A percentile compares a stretch with the other conserved stretches of the same genome.
phyloP scores from a whole-genome alignment of 1,139 yeast genomes.

The Hansenula sp. region DNA sequence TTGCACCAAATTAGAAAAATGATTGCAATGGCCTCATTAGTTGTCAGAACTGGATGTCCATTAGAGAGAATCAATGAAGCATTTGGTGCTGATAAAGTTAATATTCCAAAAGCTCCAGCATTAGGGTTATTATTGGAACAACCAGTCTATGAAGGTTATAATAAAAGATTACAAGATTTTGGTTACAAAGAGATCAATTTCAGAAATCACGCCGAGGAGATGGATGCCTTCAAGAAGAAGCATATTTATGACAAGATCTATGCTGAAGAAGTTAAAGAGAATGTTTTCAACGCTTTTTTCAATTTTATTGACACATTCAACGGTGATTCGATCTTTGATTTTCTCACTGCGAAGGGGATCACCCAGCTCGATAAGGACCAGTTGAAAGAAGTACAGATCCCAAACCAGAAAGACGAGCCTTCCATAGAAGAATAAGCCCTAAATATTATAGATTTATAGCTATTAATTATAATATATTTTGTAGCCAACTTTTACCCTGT shows the following conservation, averaged over 20 bases:
- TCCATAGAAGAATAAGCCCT: not conserved
- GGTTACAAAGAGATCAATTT: slow-evolving; percentile 82
- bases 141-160: slow-evolving; percentile 88
- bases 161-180: slow-evolving; percentile 61
- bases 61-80: slow-evolving; percentile 70
- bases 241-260: slow-evolving; percentile 90
- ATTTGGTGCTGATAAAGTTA: slow-evolving; percentile 67
- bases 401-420: slow-evolving; percentile 14
- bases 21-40: slow-evolving; percentile 93
- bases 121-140: slow-evolving; percentile 84
- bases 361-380: slow-evolving; percentile 22
- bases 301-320: slow-evolving; percentile 80
- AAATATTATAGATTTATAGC: not conserved
- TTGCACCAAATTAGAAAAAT: slow-evolving; percentile 95
- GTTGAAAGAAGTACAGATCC: slow-evolving; percentile 15
- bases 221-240: slow-evolving; percentile 83
- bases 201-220: slow-evolving; percentile 58
- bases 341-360: slow-evolving; percentile 63
- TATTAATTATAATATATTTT: too few relatives aligned
- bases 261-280: slow-evolving; percentile 81
- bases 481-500: too few relatives aligned
- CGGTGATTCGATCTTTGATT: slow-evolving; percentile 61
- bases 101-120: slow-evolving; percentile 97
- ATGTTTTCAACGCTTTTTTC: slow-evolving; percentile 84
- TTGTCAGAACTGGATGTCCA: slow-evolving; percentile 85